Base-by-base conservation (phyloP, 202 grass and related monocot species). In the Alloteropsis angusta region DNA sequence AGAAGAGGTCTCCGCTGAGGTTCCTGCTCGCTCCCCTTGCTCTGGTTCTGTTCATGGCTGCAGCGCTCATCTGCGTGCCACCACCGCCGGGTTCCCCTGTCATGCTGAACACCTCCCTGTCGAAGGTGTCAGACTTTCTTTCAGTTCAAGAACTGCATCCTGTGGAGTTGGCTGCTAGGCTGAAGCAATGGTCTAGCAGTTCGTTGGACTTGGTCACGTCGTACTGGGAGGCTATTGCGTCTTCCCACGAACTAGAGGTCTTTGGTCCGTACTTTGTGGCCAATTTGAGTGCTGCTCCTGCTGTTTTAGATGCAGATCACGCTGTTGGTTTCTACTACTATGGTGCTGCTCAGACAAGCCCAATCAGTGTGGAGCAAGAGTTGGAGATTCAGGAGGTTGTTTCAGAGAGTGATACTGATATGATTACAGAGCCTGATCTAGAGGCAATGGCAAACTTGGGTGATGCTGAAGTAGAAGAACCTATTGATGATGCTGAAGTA, bases 181-280 rank as follows among this genome's bases (percentile, higher is more conserved):
- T 95, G 18, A 84, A 83, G 69, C 65, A 85, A 56, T 91, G 85
- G 92, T 87, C 85, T 79, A 83, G 79, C 37, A 56, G 84, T 60
- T 84, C 75, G 10, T 88, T 93, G 62, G 67, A 88, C 69, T 74
- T 54, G 12, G 81, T 90, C 77, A 59, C 72, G 30, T 80, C 68
- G 53, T 85, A 86, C 68, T 78, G 61, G 67, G 71, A 77, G 71
- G 63, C 64, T 53, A 32, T 84, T 41, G 58, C 5, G 13, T 58
- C 77, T 35, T 22, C 59, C 10, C 62, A 73, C 32, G 37, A 71
- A 21, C 84, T 70, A 72, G 81, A 86, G 53, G 71, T 68, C 19
- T 72, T 72, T 58, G 84, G 83, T 82, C 82, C 76, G 8, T 68
- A 71, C 46, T 79, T 67, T 60, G 28, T 76, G 16, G 68, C 83